Percentiles rank a stretch among this genome's conserved stretches.
phyloP scores from a whole-genome alignment of 208 protist species.

The Crithidia brevicula region DNA sequence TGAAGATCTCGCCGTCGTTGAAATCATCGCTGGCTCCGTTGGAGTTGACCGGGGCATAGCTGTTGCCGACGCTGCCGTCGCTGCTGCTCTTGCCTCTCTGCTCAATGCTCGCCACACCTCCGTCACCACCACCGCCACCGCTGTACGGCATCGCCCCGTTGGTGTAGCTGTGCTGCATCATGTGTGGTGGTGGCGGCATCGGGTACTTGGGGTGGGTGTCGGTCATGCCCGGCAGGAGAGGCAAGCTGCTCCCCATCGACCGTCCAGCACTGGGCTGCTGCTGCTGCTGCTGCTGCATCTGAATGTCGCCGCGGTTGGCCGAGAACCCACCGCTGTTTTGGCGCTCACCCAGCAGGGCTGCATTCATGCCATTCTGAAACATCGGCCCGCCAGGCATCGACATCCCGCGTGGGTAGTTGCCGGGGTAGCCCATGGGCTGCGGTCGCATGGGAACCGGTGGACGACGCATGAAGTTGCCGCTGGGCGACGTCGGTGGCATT shows the following conservation, averaged over 20 bases:
- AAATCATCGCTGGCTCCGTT: constrained; percentile 18
- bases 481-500: constrained; percentile 9
- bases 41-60: no score
- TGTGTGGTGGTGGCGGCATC: constrained; percentile 9
- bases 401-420: constrained; percentile 9
- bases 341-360: constrained; percentile 2
- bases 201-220: constrained; percentile 12
- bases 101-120: not conserved
- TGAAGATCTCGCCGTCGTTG: constrained; percentile 21
- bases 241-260: constrained; percentile 14
- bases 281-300: no score
- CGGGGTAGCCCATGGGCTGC: constrained; percentile 7
- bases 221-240: constrained; percentile 9
- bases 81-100: constrained; percentile 5
- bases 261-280: not conserved
- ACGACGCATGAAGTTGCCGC: constrained; percentile 14
- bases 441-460: constrained; percentile 14
- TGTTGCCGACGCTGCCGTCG: not conserved
- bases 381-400: not conserved
- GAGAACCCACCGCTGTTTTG: constrained; percentile 6
- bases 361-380: constrained; percentile 24
- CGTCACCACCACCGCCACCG: not conserved
- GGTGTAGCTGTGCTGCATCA: constrained; percentile 5
- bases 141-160: not conserved
- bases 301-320: not conserved